These are phyloP conservation scores for Mycena latifolia DNA, from an alignment of 768 basidiomycete species.

Conservation along the genomic window DNA sequence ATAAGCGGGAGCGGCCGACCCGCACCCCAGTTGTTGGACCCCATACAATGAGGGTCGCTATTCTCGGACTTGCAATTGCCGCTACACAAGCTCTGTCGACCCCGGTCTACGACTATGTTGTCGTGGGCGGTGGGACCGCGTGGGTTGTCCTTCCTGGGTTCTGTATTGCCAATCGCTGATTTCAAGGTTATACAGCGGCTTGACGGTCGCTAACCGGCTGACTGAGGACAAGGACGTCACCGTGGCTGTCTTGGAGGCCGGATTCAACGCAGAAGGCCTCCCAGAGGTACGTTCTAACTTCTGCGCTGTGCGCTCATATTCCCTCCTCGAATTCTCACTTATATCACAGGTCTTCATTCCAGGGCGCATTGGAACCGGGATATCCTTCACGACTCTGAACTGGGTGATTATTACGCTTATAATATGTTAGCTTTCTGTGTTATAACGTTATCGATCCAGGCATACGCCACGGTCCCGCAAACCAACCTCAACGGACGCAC, in stretches of 20 bases:
- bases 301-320: not conserved
- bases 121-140: slow-evolving; percentile 51
- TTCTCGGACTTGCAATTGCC: not conserved
- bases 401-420: slow-evolving; percentile 53
- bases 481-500: slow-evolving; percentile 51
- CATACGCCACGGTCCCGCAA: slow-evolving; percentile 60
- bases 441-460: slow-evolving; percentile 10
- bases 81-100: not conserved
- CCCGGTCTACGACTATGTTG: slow-evolving; percentile 45
- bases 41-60: slow-evolving; percentile 10
- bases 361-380: slow-evolving; percentile 45
- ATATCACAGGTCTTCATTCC: slow-evolving; percentile 45
- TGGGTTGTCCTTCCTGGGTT: no score
- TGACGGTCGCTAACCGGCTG: slow-evolving; percentile 51
- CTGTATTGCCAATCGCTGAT: no score
- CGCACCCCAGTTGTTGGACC: no score
- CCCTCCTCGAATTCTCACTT: not conserved
- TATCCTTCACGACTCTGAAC: slow-evolving; percentile 54
- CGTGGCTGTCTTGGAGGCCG: slow-evolving; percentile 54
- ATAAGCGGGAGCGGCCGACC: no score
- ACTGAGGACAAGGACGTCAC: slow-evolving; percentile 45
- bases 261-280: slow-evolving; percentile 49
- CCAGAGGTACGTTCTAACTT: slow-evolving; percentile 48
- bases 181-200: no score
- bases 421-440: not conserved